Evolutionary conservation across 768 basidiomycete genomes (phyloP).

Genomic region (Trametes maxima): DNA sequence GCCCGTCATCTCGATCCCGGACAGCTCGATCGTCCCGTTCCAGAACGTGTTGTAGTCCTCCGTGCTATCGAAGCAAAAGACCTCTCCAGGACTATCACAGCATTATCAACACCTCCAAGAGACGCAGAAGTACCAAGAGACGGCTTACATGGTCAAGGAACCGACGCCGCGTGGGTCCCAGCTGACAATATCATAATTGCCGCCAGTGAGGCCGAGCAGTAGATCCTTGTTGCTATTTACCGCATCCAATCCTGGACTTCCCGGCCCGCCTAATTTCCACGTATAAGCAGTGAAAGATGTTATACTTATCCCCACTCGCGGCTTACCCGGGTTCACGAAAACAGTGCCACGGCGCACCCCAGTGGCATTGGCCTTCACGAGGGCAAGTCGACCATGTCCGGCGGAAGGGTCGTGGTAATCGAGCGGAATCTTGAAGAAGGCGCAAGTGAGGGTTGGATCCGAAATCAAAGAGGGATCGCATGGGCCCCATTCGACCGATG

Average conservation of each 20-base stretch:
- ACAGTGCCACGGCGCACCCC: background rate
- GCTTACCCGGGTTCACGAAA: background rate
- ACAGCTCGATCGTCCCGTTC: slow-evolving; percentile 10
- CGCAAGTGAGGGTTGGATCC: background rate
- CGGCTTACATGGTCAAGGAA: slow-evolving; percentile 4
- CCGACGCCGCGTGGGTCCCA: slow-evolving; percentile 20
- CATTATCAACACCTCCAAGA: background rate
- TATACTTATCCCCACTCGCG: no score
- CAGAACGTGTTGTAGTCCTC: slow-evolving; percentile 6
- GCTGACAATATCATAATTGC: slow-evolving; percentile 16
- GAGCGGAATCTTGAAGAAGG: background rate
- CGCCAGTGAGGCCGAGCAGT: background rate
- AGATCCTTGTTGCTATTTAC: background rate
- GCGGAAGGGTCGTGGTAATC: slow-evolving; percentile 5
- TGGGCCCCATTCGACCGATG: slow-evolving; percentile 1
- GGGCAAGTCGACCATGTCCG: background rate
- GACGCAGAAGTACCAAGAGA: no score
- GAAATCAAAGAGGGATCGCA: background rate
- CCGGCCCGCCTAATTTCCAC: slow-evolving; percentile 3
- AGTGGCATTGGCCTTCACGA: slow-evolving; percentile 7
- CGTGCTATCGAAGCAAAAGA: slow-evolving; percentile 10
- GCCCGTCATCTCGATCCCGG: slow-evolving; percentile 6
- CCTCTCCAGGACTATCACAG: slow-evolving; percentile 2
- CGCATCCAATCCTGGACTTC: background rate
- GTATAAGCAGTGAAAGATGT: background rate